Base-by-base conservation (phyloP, 2,329 filamentous ascomycete genomes). In the Sporothrix brasiliensis region DNA sequence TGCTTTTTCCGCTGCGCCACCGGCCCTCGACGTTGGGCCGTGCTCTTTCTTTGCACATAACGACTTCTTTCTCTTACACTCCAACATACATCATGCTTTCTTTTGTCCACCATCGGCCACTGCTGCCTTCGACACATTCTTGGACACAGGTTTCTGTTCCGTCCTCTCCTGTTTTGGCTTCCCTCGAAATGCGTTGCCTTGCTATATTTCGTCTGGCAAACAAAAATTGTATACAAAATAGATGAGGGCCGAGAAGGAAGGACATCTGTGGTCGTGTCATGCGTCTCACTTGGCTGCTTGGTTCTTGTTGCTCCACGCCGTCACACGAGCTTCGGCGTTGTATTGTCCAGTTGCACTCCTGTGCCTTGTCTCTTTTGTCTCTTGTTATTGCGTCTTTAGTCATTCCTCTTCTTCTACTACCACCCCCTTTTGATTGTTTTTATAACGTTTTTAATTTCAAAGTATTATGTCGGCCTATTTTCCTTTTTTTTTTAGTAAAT, bases 41-140 rank as follows among this genome's bases (percentile, higher is more conserved):
- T 47, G n/a, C 19, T 30, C 19, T 66, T 52, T 24, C 52, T 19
- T 24, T 41, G 56, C 56, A 63, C 68, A 69, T 69, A 69, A 69
- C 56, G 68, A 69, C 68, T 27, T 50, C 50, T 21, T 60, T 34
- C 39, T 21, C 50, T 69, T 49, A 44, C 49, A 63, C 44, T 50
- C n/a, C 41, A 58, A 30, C 66, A 68, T 58, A 41, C 58, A 67
- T 47, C 39, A 63, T 58, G 56, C 16, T 69, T 53, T 61, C 47
- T 30, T 67, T 47, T 52, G 34, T 69, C n/a, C 34, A 30, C 3
- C 5, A 14, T 60, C n/a, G 16, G 9, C 11, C 16, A 30, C 50
- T 54, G 21, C n/a, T 16, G 7, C 16, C 5, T 60, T 41, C 7
- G 11, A 7, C 52, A 16, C 52, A 11, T 30, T 16, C 34, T 19